phyloP scores from a whole-genome alignment of 495 filamentous ascomycete genomes.

The Aspergillus ellipticus region DNA sequence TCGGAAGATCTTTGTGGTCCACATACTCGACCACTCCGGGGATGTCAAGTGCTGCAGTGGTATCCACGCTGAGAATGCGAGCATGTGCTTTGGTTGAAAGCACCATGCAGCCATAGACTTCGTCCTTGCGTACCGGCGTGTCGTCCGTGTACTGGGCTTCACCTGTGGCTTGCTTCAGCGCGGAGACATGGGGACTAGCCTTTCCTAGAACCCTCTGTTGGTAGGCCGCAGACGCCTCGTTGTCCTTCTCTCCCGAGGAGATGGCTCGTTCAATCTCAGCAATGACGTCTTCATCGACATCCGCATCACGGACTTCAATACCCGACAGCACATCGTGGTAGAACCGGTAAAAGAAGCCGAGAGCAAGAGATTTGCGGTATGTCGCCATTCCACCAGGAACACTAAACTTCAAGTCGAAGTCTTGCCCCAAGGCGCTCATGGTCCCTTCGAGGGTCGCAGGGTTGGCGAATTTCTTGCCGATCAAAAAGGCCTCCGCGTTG shows the following conservation, averaged over 20 bases:
- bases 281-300: slow-evolving; percentile 50
- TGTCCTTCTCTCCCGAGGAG: slow-evolving; percentile 56
- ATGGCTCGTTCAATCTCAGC: slow-evolving; percentile 58
- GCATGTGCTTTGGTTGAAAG: slow-evolving; percentile 88
- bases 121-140: slow-evolving; percentile 81
- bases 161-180: slow-evolving; percentile 88
- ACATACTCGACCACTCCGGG: slow-evolving; percentile 63
- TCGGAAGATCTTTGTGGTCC: slow-evolving; percentile 72
- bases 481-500: slow-evolving; percentile 63
- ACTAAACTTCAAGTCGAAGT: slow-evolving; percentile 80
- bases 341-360: slow-evolving; percentile 86
- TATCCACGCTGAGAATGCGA: slow-evolving; percentile 74
- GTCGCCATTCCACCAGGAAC: slow-evolving; percentile 96
- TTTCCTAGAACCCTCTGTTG: slow-evolving; percentile 76
- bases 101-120: slow-evolving; percentile 83
- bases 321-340: slow-evolving; percentile 67
- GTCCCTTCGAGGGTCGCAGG: slow-evolving; percentile 77
- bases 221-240: slow-evolving; percentile 45
- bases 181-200: slow-evolving; percentile 79
- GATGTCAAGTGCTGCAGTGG: slow-evolving; percentile 69
- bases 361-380: slow-evolving; percentile 83
- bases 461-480: slow-evolving; percentile 76
- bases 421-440: slow-evolving; percentile 80
- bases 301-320: slow-evolving; percentile 41
- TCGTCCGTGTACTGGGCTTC: slow-evolving; percentile 97